Conservation (phyloP, 2,329 filamentous ascomycete genomes). For the Orbilia brochopaga region DNA sequence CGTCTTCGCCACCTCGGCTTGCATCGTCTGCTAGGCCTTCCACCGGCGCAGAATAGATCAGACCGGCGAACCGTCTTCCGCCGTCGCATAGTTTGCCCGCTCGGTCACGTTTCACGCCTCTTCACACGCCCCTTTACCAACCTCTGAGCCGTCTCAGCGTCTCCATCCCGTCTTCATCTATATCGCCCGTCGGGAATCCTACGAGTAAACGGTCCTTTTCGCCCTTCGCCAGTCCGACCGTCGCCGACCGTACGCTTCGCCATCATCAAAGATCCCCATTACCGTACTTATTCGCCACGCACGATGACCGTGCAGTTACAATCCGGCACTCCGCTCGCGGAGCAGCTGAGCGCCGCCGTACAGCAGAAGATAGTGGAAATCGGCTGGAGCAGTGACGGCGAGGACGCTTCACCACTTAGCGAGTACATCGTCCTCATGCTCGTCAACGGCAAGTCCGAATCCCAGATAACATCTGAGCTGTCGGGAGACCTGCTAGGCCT, state of each 20-base stretch:
- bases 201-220: too few relatives aligned
- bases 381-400: constrained; percentile 84
- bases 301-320: constrained; percentile 79
- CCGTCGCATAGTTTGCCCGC: constrained; percentile 42
- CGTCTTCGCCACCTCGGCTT: neutral
- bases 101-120: constrained; percentile 49
- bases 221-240: too few relatives aligned
- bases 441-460: constrained; percentile 89
- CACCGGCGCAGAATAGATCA: constrained; percentile 11
- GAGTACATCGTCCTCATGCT: constrained; percentile 99
- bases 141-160: neutral
- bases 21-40: constrained; percentile 2
- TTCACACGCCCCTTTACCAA: constrained; percentile 7
- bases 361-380: constrained; percentile 91
- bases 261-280: too few relatives aligned
- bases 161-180: neutral
- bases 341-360: constrained; percentile 80
- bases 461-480: constrained; percentile 86
- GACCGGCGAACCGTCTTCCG: constrained; percentile 6
- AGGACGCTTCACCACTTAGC: constrained; percentile 80
- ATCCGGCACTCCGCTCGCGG: constrained; percentile 80
- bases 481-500: constrained; percentile 84
- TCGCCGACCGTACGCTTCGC: too few relatives aligned
- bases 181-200: neutral
- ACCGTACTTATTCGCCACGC: constrained; percentile 49